phyloP scores from a whole-genome alignment of 2,329 filamentous ascomycete genomes.

The Plenodomus lindquistii region DNA sequence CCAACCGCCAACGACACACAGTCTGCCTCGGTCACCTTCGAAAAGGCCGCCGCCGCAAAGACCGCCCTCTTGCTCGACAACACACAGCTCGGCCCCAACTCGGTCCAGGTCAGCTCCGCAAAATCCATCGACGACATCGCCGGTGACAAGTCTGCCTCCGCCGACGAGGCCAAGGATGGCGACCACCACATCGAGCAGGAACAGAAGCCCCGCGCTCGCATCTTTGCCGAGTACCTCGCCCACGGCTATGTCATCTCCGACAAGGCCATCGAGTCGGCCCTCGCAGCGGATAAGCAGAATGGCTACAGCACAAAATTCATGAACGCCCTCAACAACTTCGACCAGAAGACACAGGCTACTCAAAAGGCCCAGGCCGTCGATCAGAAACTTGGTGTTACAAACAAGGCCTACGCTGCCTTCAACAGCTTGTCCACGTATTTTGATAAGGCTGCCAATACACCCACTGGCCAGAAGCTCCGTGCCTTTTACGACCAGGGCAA shows the following conservation, averaged over 20 bases:
- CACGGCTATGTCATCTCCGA: constrained; percentile 87
- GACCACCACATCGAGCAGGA: constrained; percentile 84
- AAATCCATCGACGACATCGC: constrained; percentile 67
- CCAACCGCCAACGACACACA: constrained; percentile 67
- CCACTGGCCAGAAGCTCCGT: constrained; percentile 84
- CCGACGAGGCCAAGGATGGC: constrained; percentile 53
- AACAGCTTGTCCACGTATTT: constrained; percentile 83
- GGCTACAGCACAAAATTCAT: constrained; percentile 83
- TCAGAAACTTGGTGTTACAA: constrained; percentile 78
- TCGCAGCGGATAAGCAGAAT: constrained; percentile 88
- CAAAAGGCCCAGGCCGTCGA: constrained; percentile 86
- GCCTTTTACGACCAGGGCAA: constrained; percentile 83
- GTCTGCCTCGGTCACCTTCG: constrained; percentile 90
- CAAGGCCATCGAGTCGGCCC: constrained; percentile 76
- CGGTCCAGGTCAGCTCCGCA: constrained; percentile 78
- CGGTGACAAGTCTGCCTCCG: constrained; percentile 61
- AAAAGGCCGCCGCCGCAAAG: constrained; percentile 95
- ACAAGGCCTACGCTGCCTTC: constrained; percentile 69
- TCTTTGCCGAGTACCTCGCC: constrained; percentile 94
- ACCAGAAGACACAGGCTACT: constrained; percentile 82
- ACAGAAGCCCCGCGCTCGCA: constrained; percentile 93
- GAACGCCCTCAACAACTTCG: constrained; percentile 72
- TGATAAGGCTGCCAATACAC: constrained; percentile 85
- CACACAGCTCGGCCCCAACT: constrained; percentile 79
- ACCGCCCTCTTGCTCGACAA: constrained; percentile 96